phyloP scores from a whole-genome alignment of 345 rosid genomes.

The Populus deltoides region DNA sequence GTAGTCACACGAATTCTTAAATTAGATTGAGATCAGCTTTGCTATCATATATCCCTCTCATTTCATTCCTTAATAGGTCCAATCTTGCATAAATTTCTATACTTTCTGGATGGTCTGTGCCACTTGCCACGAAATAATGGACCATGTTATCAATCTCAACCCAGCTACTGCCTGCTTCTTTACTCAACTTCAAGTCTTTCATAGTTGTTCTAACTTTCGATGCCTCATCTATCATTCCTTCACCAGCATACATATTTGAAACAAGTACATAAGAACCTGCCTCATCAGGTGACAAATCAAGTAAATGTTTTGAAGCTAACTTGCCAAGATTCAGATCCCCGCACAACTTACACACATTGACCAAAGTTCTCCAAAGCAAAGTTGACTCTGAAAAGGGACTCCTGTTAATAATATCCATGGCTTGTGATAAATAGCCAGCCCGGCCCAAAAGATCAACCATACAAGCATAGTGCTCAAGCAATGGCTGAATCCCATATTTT shows the following conservation, averaged over 20 bases:
- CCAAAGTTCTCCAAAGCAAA: constrained; percentile 35
- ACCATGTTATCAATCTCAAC: constrained; percentile 33
- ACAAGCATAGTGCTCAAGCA: constrained; percentile 34
- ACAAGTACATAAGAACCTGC: constrained; percentile 34
- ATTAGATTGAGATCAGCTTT: constrained; percentile 12
- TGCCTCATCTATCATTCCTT: constrained; percentile 24
- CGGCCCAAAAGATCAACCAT: constrained; percentile 37
- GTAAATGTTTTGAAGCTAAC: constrained; percentile 29
- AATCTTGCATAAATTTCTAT: constrained; percentile 32
- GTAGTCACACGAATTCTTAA: not conserved
- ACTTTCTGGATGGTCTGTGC: constrained; percentile 26
- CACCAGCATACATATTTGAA: constrained; percentile 28
- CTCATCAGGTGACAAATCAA: constrained; percentile 30
- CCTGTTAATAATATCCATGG: constrained; percentile 23
- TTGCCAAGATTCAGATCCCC: constrained; percentile 19
- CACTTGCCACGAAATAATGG: constrained; percentile 29
- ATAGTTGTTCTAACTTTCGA: constrained; percentile 27
- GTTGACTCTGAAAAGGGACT: constrained; percentile 24
- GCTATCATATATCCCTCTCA: constrained; percentile 7
- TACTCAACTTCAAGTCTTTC: constrained; percentile 31
- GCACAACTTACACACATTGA: constrained; percentile 20
- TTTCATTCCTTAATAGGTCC: constrained; percentile 26
- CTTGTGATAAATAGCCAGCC: constrained; percentile 23
- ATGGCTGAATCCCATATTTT: constrained; percentile 16
- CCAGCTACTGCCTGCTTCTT: constrained; percentile 37